These are phyloP conservation scores for Pinus taeda DNA, from an alignment of 75 land plant species.

Conservation along the genomic window DNA sequence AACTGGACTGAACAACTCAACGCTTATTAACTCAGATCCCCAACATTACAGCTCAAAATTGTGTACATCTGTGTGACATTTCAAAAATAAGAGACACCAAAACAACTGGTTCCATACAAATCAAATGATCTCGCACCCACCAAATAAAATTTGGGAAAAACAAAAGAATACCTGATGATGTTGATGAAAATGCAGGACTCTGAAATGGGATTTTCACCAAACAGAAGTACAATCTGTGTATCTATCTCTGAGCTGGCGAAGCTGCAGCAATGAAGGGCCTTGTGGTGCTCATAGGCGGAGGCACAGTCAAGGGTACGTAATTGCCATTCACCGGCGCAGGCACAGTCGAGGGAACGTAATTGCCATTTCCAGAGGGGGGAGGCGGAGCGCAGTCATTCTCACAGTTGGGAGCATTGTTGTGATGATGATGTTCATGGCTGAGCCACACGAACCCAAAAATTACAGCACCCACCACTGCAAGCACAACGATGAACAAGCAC, in stretches of 20 bases:
- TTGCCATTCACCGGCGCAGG: no score
- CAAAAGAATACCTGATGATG: not conserved
- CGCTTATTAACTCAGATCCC: no score
- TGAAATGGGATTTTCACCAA: no score
- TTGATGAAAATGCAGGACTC: not conserved
- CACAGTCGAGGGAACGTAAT: no score
- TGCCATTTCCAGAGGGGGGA: no score
- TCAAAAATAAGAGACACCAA: not conserved
- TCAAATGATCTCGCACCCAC: slow-evolving; percentile 4
- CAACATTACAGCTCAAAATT: not conserved
- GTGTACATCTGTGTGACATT: not conserved
- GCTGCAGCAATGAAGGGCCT: not conserved
- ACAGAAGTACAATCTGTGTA: no score
- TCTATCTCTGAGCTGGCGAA: not conserved
- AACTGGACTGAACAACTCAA: no score
- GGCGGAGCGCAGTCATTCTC: no score
- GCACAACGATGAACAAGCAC: slow-evolving; percentile 4
- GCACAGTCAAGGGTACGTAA: not conserved
- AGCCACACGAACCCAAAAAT: slow-evolving; percentile 11
- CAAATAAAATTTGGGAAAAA: not conserved
- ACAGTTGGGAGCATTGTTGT: not conserved
- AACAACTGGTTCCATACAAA: not conserved
- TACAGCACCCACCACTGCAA: slow-evolving; percentile 6
- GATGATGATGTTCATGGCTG: not conserved
- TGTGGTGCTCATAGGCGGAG: not conserved